Evolutionary conservation across 2,329 filamentous ascomycete species (phyloP).

Genomic region (Lizonia empirigonia): DNA sequence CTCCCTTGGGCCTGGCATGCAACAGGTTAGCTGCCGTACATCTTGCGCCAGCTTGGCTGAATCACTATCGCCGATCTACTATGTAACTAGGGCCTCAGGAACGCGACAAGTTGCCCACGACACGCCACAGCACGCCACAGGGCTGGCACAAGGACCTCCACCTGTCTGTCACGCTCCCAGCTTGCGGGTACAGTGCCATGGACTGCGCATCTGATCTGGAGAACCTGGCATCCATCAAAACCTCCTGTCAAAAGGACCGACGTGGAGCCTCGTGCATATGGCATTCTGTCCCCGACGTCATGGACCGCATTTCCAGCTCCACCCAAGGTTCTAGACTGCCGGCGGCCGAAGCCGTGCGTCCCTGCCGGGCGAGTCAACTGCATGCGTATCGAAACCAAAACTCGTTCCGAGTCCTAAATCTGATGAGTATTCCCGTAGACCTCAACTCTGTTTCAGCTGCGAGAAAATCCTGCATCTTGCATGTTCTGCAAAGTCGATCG

Average conservation of each 20-base stretch:
- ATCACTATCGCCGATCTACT: constrained; percentile 13
- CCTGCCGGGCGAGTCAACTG: background rate
- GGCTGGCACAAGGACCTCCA: background rate
- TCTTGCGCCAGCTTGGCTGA: constrained; percentile 3
- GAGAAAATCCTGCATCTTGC: background rate
- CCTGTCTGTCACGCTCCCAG: background rate
- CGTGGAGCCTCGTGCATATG: constrained; percentile 9
- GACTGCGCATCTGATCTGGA: background rate
- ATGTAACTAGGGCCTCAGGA: constrained; percentile 6
- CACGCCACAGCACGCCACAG: constrained; percentile 2
- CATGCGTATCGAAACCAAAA: constrained; percentile 5
- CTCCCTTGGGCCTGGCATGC: background rate
- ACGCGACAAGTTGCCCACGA: background rate
- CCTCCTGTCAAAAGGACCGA: background rate
- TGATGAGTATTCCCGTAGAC: no score
- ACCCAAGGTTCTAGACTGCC: constrained; percentile 5
- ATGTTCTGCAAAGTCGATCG: no score
- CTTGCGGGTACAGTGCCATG: background rate
- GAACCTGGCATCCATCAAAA: background rate
- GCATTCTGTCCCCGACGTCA: constrained; percentile 5
- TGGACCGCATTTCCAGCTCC: background rate
- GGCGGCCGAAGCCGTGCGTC: background rate
- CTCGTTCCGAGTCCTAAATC: no score
- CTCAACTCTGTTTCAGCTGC: background rate
- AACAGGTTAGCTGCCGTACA: constrained; percentile 1